phyloP scores from a whole-genome alignment of 345 rosid species.

The Leavenworthia alabamica region DNA sequence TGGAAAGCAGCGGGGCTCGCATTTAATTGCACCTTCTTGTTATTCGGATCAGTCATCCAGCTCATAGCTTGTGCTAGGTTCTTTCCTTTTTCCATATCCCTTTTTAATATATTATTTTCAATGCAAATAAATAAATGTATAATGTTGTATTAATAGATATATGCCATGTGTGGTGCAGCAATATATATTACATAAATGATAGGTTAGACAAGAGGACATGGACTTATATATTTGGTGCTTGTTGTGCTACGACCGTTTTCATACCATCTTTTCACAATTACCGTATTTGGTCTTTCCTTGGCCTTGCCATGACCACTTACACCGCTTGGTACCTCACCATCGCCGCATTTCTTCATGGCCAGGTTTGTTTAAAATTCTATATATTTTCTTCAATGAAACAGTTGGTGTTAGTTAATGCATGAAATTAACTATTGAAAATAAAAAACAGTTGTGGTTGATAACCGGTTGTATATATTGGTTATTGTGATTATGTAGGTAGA shows the following conservation, averaged over 20 bases:
- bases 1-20: slow-evolving; percentile 62
- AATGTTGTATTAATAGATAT: background rate
- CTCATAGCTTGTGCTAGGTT: slow-evolving; percentile 44
- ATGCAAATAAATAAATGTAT: background rate
- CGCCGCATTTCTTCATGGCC: slow-evolving; percentile 75
- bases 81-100: background rate
- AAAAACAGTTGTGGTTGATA: too few species aligned
- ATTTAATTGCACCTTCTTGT: slow-evolving; percentile 41
- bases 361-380: slow-evolving; percentile 32
- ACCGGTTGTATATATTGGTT: background rate
- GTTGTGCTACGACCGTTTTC: too few species aligned
- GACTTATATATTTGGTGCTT: too few species aligned
- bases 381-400: background rate
- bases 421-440: too few species aligned
- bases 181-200: slow-evolving; percentile 91
- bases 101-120: background rate
- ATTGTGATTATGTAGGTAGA: slow-evolving; percentile 37
- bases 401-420: too few species aligned
- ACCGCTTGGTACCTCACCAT: slow-evolving; percentile 92
- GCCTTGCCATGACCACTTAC: slow-evolving; percentile 94
- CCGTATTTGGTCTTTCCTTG: slow-evolving; percentile 97
- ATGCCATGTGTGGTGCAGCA: slow-evolving; percentile 39
- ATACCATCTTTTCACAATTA: too few species aligned
- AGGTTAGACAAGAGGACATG: too few species aligned
- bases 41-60: slow-evolving; percentile 40